phyloP scores from a whole-genome alignment of 164 flowering plant species.

The Vitis rotundifolia region DNA sequence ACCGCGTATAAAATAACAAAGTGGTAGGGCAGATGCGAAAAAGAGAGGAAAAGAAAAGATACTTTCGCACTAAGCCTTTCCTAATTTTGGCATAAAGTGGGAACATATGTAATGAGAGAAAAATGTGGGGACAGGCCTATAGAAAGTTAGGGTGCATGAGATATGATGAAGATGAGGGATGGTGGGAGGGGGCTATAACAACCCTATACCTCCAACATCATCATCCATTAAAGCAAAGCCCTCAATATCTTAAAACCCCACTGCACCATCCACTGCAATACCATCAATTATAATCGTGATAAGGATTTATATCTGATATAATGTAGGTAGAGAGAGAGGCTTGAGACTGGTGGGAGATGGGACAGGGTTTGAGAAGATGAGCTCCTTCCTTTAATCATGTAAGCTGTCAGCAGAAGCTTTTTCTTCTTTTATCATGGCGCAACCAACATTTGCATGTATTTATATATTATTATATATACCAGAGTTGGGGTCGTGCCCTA shows the following conservation, averaged over 20 bases:
- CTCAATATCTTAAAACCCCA: constrained; percentile 3
- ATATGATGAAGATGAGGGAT: no score
- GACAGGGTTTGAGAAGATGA: no score
- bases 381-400: constrained; percentile 3
- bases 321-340: not conserved
- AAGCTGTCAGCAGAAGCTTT: no score
- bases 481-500: no score
- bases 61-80: constrained; percentile 6
- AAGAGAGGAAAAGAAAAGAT: not conserved
- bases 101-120: constrained; percentile 10
- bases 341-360: not conserved
- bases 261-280: not conserved
- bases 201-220: not conserved
- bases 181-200: no score
- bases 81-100: not conserved
- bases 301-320: no score
- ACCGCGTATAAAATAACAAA: not conserved
- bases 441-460: no score
- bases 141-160: no score
- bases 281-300: no score
- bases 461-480: no score
- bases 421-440: no score
- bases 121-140: not conserved
- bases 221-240: not conserved
- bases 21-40: not conserved